Evolutionary conservation across 2,329 filamentous ascomycete genomes (phyloP), one percentile per base, ranked within the genome.

Genomic region (Phoma sp.): DNA sequence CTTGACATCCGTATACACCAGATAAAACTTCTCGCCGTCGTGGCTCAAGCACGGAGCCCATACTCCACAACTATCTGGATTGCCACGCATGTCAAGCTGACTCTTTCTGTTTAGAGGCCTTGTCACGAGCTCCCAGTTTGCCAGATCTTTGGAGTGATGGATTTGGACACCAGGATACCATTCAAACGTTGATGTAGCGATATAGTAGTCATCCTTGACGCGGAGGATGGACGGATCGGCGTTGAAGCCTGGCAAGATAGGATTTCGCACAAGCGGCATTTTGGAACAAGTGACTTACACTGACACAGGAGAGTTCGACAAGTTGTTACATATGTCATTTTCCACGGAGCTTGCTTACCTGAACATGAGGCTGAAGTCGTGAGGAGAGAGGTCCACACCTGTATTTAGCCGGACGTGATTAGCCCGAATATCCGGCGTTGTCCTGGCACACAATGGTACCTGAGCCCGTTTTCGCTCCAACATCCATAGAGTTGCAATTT

Each of bases 1-100:
- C 74, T 87, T 88, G 15, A 88, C 85, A 63, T 88, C 84, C 1
- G 85, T 87, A 69, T 86, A 88, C 2, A 88, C 85, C 5, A 88
- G 80, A 80, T 82, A 88, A 72, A 87, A 88, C 49, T 75, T 80
- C 2, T 81, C 76, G 40, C 84, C 84, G 59, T 87, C 85, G 60
- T 88, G 84, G 0, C 81, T 84, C 19, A 88, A 77, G 63, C 85
- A 88, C 0, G 86, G 86, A 2, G 85, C 85, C 84, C 85, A 88
- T n/a, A 88, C 60, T 60, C 82, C 82, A 21, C 77, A 81, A 17
- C 81, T 81, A 3, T 82, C 80, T 41, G 83, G 81, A 27, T 80
- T 74, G 0, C 81, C 81, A 15, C 82, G 76, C 68, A 85, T 77
- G 49, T 84, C 78, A 12, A 84, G 71, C 65, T 85, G 82, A 35